Percentiles rank a stretch among this genome's conserved stretches.
Evolutionary conservation across 768 basidiomycete species (phyloP).

Genomic region (Mycena pura): DNA sequence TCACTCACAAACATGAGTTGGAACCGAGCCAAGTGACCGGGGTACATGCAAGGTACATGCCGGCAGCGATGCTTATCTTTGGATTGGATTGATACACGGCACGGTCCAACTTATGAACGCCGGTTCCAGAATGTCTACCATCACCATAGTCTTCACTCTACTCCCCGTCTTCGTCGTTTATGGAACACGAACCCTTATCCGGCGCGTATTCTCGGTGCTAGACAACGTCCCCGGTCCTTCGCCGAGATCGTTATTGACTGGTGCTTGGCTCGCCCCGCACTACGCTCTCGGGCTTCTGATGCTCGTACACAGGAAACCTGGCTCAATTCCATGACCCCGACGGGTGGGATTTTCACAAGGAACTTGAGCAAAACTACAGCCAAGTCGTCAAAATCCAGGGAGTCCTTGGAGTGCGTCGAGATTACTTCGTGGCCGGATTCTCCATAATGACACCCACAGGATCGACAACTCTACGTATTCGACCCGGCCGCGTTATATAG

Average conservation of each 20-base stretch:
- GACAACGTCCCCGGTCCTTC: not conserved
- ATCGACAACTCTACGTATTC: not conserved
- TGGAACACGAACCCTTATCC: not conserved
- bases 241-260: not conserved
- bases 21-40: too few species aligned
- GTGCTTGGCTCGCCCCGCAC: not conserved
- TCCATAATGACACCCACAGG: not conserved
- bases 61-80: too few species aligned
- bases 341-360: not conserved
- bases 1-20: too few species aligned
- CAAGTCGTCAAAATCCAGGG: not conserved
- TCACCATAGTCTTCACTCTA: too few species aligned
- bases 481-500: not conserved
- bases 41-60: too few species aligned
- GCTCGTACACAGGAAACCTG: not conserved
- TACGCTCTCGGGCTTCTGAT: not conserved
- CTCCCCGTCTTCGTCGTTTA: not conserved
- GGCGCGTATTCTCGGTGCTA: not conserved
- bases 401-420: not conserved
- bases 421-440: not conserved
- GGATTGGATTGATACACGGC: too few species aligned
- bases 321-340: not conserved
- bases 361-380: not conserved
- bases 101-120: too few species aligned
- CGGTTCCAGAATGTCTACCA: too few species aligned